These are phyloP conservation scores for Platanus orientalis DNA, from an alignment of 164 flowering plant species.

Conservation along the genomic window DNA sequence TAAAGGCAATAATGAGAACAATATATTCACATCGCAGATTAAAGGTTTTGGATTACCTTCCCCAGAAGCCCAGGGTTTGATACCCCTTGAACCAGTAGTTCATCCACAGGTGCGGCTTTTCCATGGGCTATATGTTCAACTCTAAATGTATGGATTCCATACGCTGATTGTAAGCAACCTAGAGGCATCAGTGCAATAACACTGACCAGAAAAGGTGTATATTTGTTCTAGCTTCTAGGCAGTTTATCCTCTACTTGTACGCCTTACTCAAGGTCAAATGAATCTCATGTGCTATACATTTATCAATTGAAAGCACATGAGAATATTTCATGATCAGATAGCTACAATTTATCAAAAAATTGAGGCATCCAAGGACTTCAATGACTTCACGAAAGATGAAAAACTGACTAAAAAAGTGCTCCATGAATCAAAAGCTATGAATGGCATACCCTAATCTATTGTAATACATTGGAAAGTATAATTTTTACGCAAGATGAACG, in stretches of 20 bases:
- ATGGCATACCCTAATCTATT: not conserved
- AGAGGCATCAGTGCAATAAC: constrained; percentile 9
- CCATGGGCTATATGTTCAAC: constrained; percentile 69
- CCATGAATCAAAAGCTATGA: not conserved
- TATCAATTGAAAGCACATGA: too few relatives aligned
- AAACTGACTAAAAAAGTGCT: not conserved
- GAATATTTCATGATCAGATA: not conserved
- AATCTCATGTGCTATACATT: too few relatives aligned
- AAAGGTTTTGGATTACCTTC: constrained; percentile 42
- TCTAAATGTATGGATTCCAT: constrained; percentile 67
- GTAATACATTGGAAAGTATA: too few relatives aligned
- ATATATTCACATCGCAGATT: too few relatives aligned
- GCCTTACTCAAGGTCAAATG: not conserved
- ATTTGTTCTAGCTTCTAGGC: not conserved
- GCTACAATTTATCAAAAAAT: not conserved
- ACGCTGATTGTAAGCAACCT: constrained; percentile 81
- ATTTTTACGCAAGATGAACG: too few relatives aligned
- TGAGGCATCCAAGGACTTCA: not conserved
- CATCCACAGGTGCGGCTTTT: constrained; percentile 78
- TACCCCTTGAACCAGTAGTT: constrained; percentile 78
- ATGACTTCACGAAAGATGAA: not conserved
- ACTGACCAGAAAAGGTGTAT: not conserved
- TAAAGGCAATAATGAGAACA: not conserved
- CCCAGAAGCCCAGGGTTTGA: constrained; percentile 55
- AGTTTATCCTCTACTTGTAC: not conserved